Percentiles rank a stretch among this genome's conserved stretches.
phyloP scores from a whole-genome alignment of 2,329 filamentous ascomycete genomes.

The Fusarium aywerte region DNA sequence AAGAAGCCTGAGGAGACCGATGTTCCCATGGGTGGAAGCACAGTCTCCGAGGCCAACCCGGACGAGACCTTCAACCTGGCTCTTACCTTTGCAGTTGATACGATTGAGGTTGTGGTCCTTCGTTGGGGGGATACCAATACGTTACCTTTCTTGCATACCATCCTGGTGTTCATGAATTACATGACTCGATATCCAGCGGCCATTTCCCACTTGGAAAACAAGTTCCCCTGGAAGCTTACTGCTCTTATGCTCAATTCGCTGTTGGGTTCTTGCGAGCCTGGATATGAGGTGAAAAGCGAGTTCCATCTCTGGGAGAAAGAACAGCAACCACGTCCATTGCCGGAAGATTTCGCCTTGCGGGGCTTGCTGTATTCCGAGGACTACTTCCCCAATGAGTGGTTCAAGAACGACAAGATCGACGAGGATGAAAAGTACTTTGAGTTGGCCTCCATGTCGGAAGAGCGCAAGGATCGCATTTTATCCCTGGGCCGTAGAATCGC shows the following conservation, averaged over 20 bases:
- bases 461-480: constrained; percentile 68
- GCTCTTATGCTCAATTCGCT: constrained; percentile 54
- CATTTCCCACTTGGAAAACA: constrained; percentile 56
- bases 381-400: constrained; percentile 70
- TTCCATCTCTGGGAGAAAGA: constrained; percentile 62
- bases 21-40: constrained; percentile 37
- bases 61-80: constrained; percentile 51
- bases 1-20: constrained; percentile 46
- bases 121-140: constrained; percentile 68
- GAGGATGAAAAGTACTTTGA: constrained; percentile 76
- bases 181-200: constrained; percentile 56
- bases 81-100: constrained; percentile 56
- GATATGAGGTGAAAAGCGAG: constrained; percentile 53
- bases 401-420: constrained; percentile 66
- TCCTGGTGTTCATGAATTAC: constrained; percentile 67
- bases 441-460: constrained; percentile 65
- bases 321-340: constrained; percentile 64
- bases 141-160: constrained; percentile 70
- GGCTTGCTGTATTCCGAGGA: constrained; percentile 70
- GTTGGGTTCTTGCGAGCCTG: constrained; percentile 42
- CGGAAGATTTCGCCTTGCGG: constrained; percentile 75
- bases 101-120: constrained; percentile 59
- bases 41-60: constrained; percentile 40
- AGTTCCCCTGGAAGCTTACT: constrained; percentile 64
- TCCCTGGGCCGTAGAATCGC: constrained; percentile 66